Conservation (phyloP, 495 filamentous ascomycete genomes). For the Astrothelium macrocarpum region DNA sequence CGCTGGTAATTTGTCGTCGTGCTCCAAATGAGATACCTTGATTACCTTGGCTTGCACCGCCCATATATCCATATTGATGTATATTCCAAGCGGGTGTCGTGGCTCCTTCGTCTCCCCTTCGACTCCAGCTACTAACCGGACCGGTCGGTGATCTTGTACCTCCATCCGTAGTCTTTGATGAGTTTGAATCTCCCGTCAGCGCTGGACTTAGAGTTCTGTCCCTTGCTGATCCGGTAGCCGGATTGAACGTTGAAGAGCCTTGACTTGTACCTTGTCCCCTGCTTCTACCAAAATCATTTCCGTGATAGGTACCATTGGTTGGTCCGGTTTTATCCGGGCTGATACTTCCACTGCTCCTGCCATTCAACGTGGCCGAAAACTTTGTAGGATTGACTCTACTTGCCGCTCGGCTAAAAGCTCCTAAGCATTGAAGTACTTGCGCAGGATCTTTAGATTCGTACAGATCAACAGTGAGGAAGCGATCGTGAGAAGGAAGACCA, state of each 20-base stretch:
- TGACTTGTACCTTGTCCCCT: conserved; percentile 39
- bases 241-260: conserved; percentile 31
- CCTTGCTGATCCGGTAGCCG: conserved; percentile 12
- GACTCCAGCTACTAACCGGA: conserved; percentile 82
- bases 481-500: conserved; percentile 82
- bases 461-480: conserved; percentile 95
- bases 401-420: conserved; percentile 82
- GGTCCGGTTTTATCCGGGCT: conserved; percentile 51
- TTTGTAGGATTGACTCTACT: conserved; percentile 61
- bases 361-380: conserved; percentile 44
- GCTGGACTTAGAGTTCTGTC: conserved; percentile 46
- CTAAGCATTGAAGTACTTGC: conserved; percentile 88
- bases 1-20: conserved; percentile 82
- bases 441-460: conserved; percentile 95
- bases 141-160: conserved; percentile 36
- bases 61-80: conserved; percentile 97
- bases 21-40: conserved; percentile 88
- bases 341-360: conserved; percentile 38
- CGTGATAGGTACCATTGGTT: conserved; percentile 28
- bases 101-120: conserved; percentile 62
- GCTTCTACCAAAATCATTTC: conserved; percentile 6
- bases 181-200: conserved; percentile 34
- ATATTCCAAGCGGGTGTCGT: conserved; percentile 97
- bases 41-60: conserved; percentile 91
- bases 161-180: conserved; percentile 27